A percentile compares a stretch with the other conserved stretches of the same genome.
These are phyloP conservation scores for Blastobotrys raffinosifermentans DNA, from an alignment of 1,139 yeast genomes.

Conservation along the genomic window DNA sequence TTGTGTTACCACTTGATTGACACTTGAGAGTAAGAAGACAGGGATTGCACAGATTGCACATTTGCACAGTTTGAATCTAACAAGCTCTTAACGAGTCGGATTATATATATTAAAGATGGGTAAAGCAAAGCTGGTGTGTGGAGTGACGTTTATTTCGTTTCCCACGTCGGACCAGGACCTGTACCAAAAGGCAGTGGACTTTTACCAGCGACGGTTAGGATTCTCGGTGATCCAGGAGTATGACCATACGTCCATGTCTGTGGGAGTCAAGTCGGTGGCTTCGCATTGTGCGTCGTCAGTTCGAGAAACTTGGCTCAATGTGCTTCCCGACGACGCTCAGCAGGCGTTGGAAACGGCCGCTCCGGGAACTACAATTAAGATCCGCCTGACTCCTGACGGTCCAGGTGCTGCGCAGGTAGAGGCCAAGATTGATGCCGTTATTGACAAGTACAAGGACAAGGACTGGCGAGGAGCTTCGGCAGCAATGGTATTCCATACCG, in stretches of 20 bases:
- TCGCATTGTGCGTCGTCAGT: slow-evolving; percentile 25
- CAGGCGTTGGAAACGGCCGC: too few relatives aligned
- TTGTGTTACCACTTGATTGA: too few relatives aligned
- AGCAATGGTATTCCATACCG: slow-evolving; percentile 31
- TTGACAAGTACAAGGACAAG: slow-evolving; percentile 17
- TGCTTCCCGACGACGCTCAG: slow-evolving; percentile 19
- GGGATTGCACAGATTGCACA: too few relatives aligned
- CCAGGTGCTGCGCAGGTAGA: slow-evolving; percentile 19
- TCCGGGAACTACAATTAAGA: slow-evolving; percentile 31
- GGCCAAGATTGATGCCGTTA: slow-evolving; percentile 15
- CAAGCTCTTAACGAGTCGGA: too few relatives aligned
- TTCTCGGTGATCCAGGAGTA: slow-evolving; percentile 45
- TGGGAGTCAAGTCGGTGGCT: slow-evolving; percentile 24
- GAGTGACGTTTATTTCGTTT: slow-evolving; percentile 46
- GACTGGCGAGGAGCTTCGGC: slow-evolving; percentile 37
- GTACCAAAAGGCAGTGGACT: slow-evolving; percentile 43
- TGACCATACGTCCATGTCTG: slow-evolving; percentile 28
- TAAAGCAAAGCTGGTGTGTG: slow-evolving; percentile 20
- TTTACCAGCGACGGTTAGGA: slow-evolving; percentile 50
- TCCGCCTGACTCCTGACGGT: slow-evolving; percentile 26
- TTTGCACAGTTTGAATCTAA: too few relatives aligned
- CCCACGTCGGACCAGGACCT: slow-evolving; percentile 47
- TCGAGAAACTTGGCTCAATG: slow-evolving; percentile 27
- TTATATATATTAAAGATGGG: too few relatives aligned
- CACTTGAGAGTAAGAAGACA: too few relatives aligned